phyloP scores from a whole-genome alignment of 495 filamentous ascomycete genomes.

The Penicillium psychrofluorescens region DNA sequence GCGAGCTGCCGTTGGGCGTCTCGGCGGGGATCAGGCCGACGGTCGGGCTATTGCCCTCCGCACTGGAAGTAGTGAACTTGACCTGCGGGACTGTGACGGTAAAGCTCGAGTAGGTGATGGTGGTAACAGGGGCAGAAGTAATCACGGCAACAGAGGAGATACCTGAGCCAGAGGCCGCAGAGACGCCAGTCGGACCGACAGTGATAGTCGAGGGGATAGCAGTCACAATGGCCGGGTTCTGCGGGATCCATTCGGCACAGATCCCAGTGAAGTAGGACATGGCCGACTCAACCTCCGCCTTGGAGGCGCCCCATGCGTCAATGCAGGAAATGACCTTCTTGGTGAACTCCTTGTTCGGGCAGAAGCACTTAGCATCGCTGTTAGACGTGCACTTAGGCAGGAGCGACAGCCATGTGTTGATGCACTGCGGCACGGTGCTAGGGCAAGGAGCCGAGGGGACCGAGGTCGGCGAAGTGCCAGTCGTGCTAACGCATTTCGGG shows the following conservation, averaged over 20 bases:
- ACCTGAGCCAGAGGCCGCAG: slow-evolving; percentile 9
- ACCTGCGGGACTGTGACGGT: slow-evolving; percentile 73
- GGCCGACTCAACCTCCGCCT: slow-evolving; percentile 60
- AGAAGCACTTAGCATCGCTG: slow-evolving; percentile 80
- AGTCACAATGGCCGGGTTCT: slow-evolving; percentile 83
- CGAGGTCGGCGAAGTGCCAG: slow-evolving; percentile 9
- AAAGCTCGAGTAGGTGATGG: slow-evolving; percentile 52
- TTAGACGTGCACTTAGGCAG: slow-evolving; percentile 72
- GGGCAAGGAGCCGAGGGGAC: slow-evolving; percentile 48
- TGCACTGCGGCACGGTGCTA: slow-evolving; percentile 70
- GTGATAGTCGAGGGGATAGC: slow-evolving; percentile 56
- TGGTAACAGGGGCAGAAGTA: slow-evolving; percentile 47
- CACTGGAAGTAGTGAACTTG: slow-evolving; percentile 53
- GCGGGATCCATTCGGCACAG: slow-evolving; percentile 65
- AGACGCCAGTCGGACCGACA: slow-evolving; percentile 35
- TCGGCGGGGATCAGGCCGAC: slow-evolving; percentile 20
- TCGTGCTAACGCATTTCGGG: slow-evolving; percentile 23
- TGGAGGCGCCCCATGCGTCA: slow-evolving; percentile 61
- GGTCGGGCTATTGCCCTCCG: slow-evolving; percentile 39
- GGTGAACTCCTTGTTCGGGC: slow-evolving; percentile 69
- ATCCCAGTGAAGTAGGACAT: slow-evolving; percentile 86
- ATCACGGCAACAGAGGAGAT: slow-evolving; percentile 27
- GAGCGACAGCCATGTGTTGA: slow-evolving; percentile 82
- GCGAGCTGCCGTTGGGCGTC: slow-evolving; percentile 7
- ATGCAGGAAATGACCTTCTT: slow-evolving; percentile 77